Percentiles rank a stretch among this genome's conserved stretches.
Evolutionary conservation across 2,329 filamentous ascomycete species (phyloP).

Genomic region (Beauveria caledonica): DNA sequence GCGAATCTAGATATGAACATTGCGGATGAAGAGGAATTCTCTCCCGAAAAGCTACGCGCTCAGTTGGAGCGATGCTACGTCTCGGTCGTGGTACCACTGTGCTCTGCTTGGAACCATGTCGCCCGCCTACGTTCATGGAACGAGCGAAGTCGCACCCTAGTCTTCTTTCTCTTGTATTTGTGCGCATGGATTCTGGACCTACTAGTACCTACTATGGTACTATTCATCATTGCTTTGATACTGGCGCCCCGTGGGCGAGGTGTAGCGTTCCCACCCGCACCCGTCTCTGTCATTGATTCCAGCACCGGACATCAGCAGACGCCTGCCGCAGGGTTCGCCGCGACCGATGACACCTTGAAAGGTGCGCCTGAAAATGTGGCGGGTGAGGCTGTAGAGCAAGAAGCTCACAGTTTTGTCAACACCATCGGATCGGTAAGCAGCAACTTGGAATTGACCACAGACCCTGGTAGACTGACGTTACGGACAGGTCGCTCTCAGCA

Average conservation of each 20-base stretch:
- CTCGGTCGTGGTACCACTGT: constrained; percentile 58
- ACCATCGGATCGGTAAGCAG: constrained; percentile 36
- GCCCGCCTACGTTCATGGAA: constrained; percentile 68
- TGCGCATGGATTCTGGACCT: constrained; percentile 61
- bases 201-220: constrained; percentile 49
- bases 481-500: constrained; percentile 55
- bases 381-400: constrained; percentile 70
- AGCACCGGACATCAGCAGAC: constrained; percentile 64
- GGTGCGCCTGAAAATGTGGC: constrained; percentile 72
- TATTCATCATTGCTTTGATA: constrained; percentile 53
- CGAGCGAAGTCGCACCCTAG: constrained; percentile 57
- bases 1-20: constrained; percentile 72
- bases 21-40: constrained; percentile 71
- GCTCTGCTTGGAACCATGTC: constrained; percentile 60
- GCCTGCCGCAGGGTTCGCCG: constrained; percentile 62
- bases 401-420: constrained; percentile 69
- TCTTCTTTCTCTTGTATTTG: constrained; percentile 44
- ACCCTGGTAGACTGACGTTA: no score
- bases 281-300: constrained; percentile 59
- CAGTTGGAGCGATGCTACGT: constrained; percentile 72
- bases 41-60: constrained; percentile 69
- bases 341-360: constrained; percentile 64
- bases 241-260: constrained; percentile 51
- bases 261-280: constrained; percentile 64
- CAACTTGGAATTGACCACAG: no score